Conservation (phyloP, 2,329 filamentous ascomycete species). For the Trematosphaeria pertusa region DNA sequence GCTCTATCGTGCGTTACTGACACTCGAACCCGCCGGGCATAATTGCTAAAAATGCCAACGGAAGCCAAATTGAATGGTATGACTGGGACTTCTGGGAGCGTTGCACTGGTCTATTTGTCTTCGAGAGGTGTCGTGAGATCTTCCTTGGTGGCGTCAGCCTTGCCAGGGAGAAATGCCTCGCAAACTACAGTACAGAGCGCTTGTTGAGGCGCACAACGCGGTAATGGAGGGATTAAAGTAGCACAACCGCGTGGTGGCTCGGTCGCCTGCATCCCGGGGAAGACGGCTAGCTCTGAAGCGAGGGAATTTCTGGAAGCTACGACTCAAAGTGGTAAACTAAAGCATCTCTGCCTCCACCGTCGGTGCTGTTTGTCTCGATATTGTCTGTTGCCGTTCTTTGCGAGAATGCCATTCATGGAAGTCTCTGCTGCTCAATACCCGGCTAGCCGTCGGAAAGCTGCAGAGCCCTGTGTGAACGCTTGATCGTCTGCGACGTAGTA, state of each 20-base stretch:
- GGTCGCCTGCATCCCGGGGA: constrained; percentile 12
- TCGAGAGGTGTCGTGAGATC: neutral
- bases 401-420: neutral
- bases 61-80: constrained; percentile 10
- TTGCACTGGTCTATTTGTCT: constrained; percentile 11
- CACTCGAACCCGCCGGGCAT: constrained; percentile 10
- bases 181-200: constrained; percentile 12
- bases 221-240: constrained; percentile 9
- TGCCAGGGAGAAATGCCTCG: constrained; percentile 1
- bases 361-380: constrained; percentile 4
- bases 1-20: constrained; percentile 21
- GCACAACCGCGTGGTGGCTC: constrained; percentile 26
- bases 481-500: constrained; percentile 1
- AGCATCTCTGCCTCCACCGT: constrained; percentile 8
- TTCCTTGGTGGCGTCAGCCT: constrained; percentile 6
- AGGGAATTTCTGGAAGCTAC: neutral
- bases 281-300: constrained; percentile 1
- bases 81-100: constrained; percentile 9
- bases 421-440: neutral
- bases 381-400: neutral
- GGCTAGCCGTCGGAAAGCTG: constrained; percentile 1
- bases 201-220: constrained; percentile 17
- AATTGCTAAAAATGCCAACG: constrained; percentile 15
- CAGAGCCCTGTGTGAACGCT: neutral
- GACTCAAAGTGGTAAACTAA: constrained; percentile 4